phyloP scores from a whole-genome alignment of 495 filamentous ascomycete genomes.

The Friedmanniomyces simplex region DNA sequence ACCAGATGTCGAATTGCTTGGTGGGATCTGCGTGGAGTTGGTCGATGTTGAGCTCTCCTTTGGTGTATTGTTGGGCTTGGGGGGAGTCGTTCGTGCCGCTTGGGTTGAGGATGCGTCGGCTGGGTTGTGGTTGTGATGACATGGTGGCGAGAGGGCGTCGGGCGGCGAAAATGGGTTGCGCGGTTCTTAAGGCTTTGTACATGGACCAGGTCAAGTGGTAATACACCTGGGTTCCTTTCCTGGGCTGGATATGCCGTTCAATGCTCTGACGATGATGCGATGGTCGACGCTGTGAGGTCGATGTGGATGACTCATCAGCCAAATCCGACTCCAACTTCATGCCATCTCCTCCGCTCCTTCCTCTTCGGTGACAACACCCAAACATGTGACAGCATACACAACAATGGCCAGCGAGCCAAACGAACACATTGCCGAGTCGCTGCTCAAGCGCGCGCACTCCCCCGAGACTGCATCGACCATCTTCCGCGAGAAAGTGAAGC shows the following conservation, averaged over 20 bases:
- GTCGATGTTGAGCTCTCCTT: constrained; percentile 41
- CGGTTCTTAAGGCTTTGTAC: neutral
- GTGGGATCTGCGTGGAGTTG: constrained; percentile 52
- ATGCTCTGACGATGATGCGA: no score
- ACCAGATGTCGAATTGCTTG: constrained; percentile 81
- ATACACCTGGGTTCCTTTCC: no score
- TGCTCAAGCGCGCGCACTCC: constrained; percentile 67
- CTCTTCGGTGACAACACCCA: neutral
- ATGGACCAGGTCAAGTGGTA: neutral
- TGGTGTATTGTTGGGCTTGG: constrained; percentile 55
- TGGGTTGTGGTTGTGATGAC: constrained; percentile 12
- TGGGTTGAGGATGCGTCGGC: constrained; percentile 31
- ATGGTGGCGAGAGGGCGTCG: constrained; percentile 7
- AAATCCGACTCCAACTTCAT: neutral
- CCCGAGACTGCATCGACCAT: constrained; percentile 56
- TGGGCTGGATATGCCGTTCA: no score
- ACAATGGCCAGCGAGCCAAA: constrained; percentile 12
- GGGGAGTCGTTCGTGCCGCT: constrained; percentile 29
- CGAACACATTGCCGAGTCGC: constrained; percentile 46
- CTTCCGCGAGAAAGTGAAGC: constrained; percentile 69
- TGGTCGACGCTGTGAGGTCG: no score
- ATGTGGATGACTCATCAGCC: neutral
- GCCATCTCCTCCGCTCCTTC: neutral
- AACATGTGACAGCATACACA: constrained; percentile 7
- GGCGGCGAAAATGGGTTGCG: neutral